Base-by-base conservation (phyloP, 768 basidiomycete genomes). In the Pleurotus giganteus region DNA sequence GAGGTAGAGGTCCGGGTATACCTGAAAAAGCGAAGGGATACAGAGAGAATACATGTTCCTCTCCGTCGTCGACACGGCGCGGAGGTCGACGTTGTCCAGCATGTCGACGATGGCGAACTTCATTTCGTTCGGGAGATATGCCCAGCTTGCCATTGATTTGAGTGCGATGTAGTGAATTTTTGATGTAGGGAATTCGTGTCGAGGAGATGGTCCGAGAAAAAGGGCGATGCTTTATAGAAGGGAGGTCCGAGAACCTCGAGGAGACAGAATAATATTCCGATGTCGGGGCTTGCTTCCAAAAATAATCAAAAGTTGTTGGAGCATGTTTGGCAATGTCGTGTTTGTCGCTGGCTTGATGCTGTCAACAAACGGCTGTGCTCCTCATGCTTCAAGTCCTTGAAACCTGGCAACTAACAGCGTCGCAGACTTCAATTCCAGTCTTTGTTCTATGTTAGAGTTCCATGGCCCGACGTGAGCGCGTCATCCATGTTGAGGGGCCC, bases 41-140 rank as follows among this genome's bases (percentile, higher is more conserved):
- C 80, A 84, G 12, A 80, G 73, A 6, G 69, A 62, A 63, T 86
- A 85, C 21, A 80, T 78, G 28, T 72, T 61, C 26, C 73, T 69
- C 67, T 80, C 75, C 2, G 82, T 79, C 13, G 65, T 61, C 15
- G 87, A 72, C 57, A 88, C 73, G 0, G 76, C 64, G 21, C 73
- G 68, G 29, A 81, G 66, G 55, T 81, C 80, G 19, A 65, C 59
- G 34, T 51, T 51, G 43, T 74, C 74, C 58, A 88, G 77, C 55
- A 68, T 64, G 41, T 74, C 78, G 43, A 85, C 68, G 65, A 90
- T 61, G 24, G 78, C 71, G 60, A 85, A 74, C 69, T 82, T 83
- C 66, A 90, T 82, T 59, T 90, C 88, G 0, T 73, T 71, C 42
- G 88, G 88, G 59, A 90, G 83, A 21, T 66, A 47, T 57, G 74